Evolutionary conservation across 2,329 filamentous ascomycete genomes (phyloP), one percentile per base, ranked within the genome.

Genomic region (Leptographium radiaticola): DNA sequence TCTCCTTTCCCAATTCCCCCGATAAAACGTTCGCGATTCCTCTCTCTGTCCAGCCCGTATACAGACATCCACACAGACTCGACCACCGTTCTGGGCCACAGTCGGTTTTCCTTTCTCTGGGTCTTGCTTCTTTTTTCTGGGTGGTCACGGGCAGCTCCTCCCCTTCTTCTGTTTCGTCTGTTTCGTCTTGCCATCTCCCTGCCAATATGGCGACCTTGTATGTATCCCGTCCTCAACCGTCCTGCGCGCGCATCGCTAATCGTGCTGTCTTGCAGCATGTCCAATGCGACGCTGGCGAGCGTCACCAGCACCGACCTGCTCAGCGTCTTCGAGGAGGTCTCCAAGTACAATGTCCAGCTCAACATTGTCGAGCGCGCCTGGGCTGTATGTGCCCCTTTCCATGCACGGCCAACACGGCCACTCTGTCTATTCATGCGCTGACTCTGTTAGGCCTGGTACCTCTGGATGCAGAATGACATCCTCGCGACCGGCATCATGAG

Each of bases 401-500:
- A 43, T n/a, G 11, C n/a, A 36, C 53, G 47, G 49, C 52, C 54
- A 33, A 38, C n/a, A 13, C 33, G 18, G 20, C 54, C 39, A 30
- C 11, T 50, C 38, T 52, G 31, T 49, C 36, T 44, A 45, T 2
- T 11, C 43, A 55, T 34, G 46, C 38, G 25, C 50, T 55, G 34
- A 55, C 48, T 15, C 42, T 12, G 53, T 20, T 49, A 82, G 70
- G 83, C 89, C 43, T 97, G 89, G 91, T 98, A 98, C 69, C 80
- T 91, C 16, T 98, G 84, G 79, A 95, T 97, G 86, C 88, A 95
- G 69, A 98, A 98, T 69, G 93, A 98, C 72, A 84, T 87, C 53
- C 83, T 98, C 58, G 93, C 93, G 56, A 98, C 93, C 4, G 93
- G 93, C 57, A 93, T 98, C 74, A 86, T 97, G 87, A 95, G 89